Evolutionary conservation across 352 stramenopile genomes (phyloP).

Genomic region (Phytophthora boehmeriae): DNA sequence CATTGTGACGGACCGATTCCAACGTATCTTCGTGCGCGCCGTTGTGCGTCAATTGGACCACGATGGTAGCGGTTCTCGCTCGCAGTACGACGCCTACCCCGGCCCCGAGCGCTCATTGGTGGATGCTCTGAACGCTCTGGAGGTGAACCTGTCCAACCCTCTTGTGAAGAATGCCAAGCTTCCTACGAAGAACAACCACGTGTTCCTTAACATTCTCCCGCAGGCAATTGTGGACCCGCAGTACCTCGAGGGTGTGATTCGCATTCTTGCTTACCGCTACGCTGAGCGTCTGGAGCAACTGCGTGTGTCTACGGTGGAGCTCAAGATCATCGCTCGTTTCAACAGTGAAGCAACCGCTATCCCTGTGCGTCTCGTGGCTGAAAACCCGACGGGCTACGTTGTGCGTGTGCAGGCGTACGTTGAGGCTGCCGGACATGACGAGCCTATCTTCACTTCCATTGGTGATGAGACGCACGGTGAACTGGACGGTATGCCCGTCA

Average conservation of each 20-base stretch:
- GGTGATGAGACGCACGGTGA: constrained; percentile 88
- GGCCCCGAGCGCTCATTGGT: constrained; percentile 98
- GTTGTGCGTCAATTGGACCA: constrained; percentile 93
- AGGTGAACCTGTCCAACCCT: constrained; percentile 95
- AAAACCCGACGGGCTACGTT: constrained; percentile 99
- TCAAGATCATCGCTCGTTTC: constrained; percentile 96
- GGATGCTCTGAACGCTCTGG: constrained; percentile 97
- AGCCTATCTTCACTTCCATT: constrained; percentile 91
- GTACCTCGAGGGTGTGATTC: constrained; percentile 96
- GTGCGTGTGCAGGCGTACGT: constrained; percentile 99
- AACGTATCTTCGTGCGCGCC: constrained; percentile 96
- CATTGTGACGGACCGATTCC: constrained; percentile 86
- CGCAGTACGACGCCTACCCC: constrained; percentile 90
- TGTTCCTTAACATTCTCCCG: constrained; percentile 99
- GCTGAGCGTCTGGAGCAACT: constrained; percentile 92
- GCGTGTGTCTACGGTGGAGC: constrained; percentile 96
- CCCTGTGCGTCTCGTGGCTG: constrained; percentile 95
- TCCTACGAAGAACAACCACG: constrained; percentile 96
- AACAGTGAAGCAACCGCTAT: constrained; percentile 94
- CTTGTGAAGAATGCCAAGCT: constrained; percentile 78
- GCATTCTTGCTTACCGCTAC: constrained; percentile 87
- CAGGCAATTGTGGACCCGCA: constrained; percentile 94
- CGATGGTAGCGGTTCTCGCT: constrained; percentile 70
- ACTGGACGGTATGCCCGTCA: constrained; percentile 96
- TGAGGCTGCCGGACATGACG: constrained; percentile 89